Conservation (phyloP, 257 asterid genomes). For the Solanum ahanhuiri region DNA sequence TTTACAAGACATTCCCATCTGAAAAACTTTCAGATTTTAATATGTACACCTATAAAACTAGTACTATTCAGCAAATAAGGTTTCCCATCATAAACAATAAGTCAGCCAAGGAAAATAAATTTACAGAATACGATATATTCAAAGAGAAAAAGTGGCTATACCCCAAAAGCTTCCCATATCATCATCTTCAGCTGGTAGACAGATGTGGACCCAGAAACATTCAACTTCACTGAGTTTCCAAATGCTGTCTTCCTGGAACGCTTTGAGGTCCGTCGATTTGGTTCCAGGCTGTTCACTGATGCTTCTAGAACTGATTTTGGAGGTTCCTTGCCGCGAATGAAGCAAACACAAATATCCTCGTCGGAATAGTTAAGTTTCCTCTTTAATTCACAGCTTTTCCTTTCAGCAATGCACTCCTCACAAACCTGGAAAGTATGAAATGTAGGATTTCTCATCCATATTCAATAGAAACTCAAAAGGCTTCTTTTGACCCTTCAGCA, state of each 20-base stretch:
- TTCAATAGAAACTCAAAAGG: background rate
- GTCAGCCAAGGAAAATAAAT: background rate
- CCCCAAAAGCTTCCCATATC: slow-evolving; percentile 99
- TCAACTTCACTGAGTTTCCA: slow-evolving; percentile 76
- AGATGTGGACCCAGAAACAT: slow-evolving; percentile 82
- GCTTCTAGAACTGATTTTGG: slow-evolving; percentile 90
- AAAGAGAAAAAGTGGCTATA: slow-evolving; percentile 18
- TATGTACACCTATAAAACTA: background rate
- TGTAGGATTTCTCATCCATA: background rate
- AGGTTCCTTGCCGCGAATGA: slow-evolving; percentile 85
- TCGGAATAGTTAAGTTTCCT: slow-evolving; percentile 72
- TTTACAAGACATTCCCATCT: background rate
- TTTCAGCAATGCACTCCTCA: slow-evolving; percentile 92
- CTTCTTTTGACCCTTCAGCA: background rate
- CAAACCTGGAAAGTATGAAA: slow-evolving; percentile 48
- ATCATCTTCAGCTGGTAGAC: slow-evolving; percentile 92
- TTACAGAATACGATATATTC: background rate
- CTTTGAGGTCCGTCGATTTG: slow-evolving; percentile 85
- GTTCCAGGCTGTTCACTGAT: slow-evolving; percentile 51
- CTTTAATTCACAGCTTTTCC: slow-evolving; percentile 81
- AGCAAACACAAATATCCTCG: slow-evolving; percentile 81
- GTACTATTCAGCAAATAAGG: background rate
- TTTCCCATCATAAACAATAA: background rate
- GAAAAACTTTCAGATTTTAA: background rate
- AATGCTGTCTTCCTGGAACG: slow-evolving; percentile 75